phyloP scores from a whole-genome alignment of 2,329 filamentous ascomycete genomes.

The Truncatella angustata region DNA sequence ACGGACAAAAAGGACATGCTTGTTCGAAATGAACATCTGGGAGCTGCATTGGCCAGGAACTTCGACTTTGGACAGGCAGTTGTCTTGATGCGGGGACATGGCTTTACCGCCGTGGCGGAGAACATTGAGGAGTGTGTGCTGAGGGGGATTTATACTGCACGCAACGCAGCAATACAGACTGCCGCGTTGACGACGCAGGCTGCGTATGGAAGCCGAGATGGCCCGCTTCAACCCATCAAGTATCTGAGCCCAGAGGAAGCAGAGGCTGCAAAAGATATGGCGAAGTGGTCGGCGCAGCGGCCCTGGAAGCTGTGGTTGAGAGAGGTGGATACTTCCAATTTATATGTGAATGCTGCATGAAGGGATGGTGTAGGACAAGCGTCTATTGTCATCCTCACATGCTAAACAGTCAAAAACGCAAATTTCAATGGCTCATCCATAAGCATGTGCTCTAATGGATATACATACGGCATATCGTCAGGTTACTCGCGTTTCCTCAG shows the following conservation, averaged over 20 bases:
- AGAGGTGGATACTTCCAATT: constrained; percentile 6
- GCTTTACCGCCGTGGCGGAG: constrained; percentile 36
- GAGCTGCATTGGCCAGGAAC: constrained; percentile 29
- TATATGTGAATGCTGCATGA: constrained; percentile 10
- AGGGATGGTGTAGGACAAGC: no score
- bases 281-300: constrained; percentile 1
- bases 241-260: constrained; percentile 11
- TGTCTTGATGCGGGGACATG: constrained; percentile 44
- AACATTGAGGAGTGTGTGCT: constrained; percentile 39
- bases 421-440: no score
- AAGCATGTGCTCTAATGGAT: no score
- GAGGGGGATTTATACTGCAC: constrained; percentile 40
- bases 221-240: constrained; percentile 8
- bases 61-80: constrained; percentile 33
- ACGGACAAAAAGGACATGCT: constrained; percentile 34
- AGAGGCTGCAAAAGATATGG: constrained; percentile 6
- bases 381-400: no score
- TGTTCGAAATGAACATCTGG: constrained; percentile 32
- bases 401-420: no score
- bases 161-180: constrained; percentile 40
- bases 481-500: no score
- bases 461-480: no score
- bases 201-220: constrained; percentile 7
- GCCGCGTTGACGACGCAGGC: constrained; percentile 27
- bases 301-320: constrained; percentile 9